Evolutionary conservation across 352 stramenopile species (phyloP), one percentile per base, ranked within the genome.

Genomic region (Pythium insidiosum): DNA sequence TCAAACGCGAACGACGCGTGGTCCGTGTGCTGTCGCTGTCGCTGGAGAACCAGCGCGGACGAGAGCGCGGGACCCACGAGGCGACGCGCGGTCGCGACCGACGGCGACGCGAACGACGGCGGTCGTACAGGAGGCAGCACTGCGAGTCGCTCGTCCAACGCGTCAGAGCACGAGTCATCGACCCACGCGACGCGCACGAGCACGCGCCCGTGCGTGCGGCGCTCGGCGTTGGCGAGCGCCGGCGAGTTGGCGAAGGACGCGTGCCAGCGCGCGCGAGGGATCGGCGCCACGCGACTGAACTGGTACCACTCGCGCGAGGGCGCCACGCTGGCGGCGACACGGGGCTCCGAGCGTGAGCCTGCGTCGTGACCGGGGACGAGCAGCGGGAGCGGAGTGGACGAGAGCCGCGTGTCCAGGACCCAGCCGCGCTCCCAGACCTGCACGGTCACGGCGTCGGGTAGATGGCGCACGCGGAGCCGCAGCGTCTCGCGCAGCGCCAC

Each of bases 241-340:
- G 68, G 48, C n/a, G 66, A 62, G 37, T 84, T 73, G 31, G 73
- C 57, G 33, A 88, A 84, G 6, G 75, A 80, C 0, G 38, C 42
- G 42, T 85, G 73, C 75, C 75, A 90, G 1, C 45, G 38, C 4
- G 38, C 26, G 0, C 71, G 63, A 6, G 61, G 23, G 12, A 90
- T 84, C 2, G 50, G 19, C 10, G 31, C 37, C 7, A 62, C 62
- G 46, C 58, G 69, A 45, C 73, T 83, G 46, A 90, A 90, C 38
- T 88, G 73, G 43, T 90, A 90, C 75, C 75, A 83, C 47, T 88
- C 78, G 38, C 56, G 20, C 25, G 63, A 76, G 1, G 71, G 50
- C 15, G 66, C 62, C 10, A 87, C 49, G 31, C 74, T 82, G 5
- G 67, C 64, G 29, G 50, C 57, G 1, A 64, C 53, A 4, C 84